phyloP scores from a whole-genome alignment of 352 stramenopile species.

The Pythium chondricola region DNA sequence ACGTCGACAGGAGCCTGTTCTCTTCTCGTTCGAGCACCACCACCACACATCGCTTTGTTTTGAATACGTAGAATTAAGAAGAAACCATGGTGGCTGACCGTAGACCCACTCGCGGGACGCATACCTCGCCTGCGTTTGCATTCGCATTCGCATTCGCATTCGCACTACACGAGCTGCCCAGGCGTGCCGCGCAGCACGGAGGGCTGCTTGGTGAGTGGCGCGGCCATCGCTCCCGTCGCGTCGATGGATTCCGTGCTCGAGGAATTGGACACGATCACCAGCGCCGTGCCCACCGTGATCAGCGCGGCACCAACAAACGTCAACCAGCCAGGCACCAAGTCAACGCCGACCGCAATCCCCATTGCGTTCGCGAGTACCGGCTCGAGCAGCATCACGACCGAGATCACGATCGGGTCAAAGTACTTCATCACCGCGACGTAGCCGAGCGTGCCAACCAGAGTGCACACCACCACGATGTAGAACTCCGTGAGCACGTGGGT shows the following conservation, averaged over 20 bases:
- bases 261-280: conserved; percentile 72
- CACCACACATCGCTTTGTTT: no score
- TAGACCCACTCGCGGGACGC: no score
- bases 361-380: conserved; percentile 73
- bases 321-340: conserved; percentile 63
- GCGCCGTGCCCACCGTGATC: conserved; percentile 58
- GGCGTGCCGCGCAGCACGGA: conserved; percentile 17
- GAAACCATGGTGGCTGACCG: no score
- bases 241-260: conserved; percentile 81
- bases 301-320: conserved; percentile 58
- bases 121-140: no score
- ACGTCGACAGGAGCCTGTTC: no score
- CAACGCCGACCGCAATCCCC: conserved; percentile 64
- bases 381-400: conserved; percentile 87
- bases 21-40: no score
- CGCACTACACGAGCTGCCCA: conserved; percentile 18
- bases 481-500: conserved; percentile 63
- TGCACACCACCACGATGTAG: conserved; percentile 85
- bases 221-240: conserved; percentile 68
- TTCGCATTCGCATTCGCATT: no score
- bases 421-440: conserved; percentile 90
- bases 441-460: conserved; percentile 76
- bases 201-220: conserved; percentile 32
- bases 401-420: conserved; percentile 87
- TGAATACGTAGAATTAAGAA: no score